Evolutionary conservation across 371 early-diverging fungal species (phyloP), one percentile per base, ranked within the genome.

Genomic region (Basidiobolus meristosporus): DNA sequence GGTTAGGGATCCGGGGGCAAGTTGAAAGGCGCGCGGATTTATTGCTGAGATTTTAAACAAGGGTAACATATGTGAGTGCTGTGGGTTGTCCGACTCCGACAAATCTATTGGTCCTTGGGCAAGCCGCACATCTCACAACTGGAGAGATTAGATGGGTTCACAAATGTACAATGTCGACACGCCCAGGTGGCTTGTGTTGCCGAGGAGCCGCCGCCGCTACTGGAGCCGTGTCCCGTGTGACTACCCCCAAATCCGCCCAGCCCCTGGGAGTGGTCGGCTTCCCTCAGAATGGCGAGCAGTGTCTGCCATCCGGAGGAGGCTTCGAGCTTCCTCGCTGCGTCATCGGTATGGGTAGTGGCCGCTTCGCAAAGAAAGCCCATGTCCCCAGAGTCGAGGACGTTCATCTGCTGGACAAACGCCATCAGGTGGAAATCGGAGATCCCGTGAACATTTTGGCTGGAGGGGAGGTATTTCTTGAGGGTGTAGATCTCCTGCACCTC

Each of bases 101-200:
- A n/a, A n/a, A n/a, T 26, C 26, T 26, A 26, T 26, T 26, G 26
- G 26, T 26, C 26, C 50, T 48, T 48, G 7, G 90, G 90, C 41
- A 90, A 62, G 5, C 82, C 88, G 50, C 98, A 98, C 78, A 98
- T 90, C 43, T 88, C 90, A 60, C 98, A 97, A 39, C 57, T 73
- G 40, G 63, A 69, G 21, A 60, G 51, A 0, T 63, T 52, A 11
- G 61, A 55, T 19, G 67, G 56, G 54, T 98, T 98, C 14, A 62
- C 55, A 65, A 77, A 93, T 9, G 98, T 98, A 58, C 98, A 95
- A 51, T 89, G 83, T 47, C 70, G 63, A 61, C 98, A 98, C 7
- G 72, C 62, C 73, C 89, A 78, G 20, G 70, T 12, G 5, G 29
- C 15, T 26, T 10, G 28, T 30, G 22, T 4, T 41, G 7, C 26